Evolutionary conservation across 108 stramenopile genomes (phyloP).

Genomic region (Cyclotella kingstonii): DNA sequence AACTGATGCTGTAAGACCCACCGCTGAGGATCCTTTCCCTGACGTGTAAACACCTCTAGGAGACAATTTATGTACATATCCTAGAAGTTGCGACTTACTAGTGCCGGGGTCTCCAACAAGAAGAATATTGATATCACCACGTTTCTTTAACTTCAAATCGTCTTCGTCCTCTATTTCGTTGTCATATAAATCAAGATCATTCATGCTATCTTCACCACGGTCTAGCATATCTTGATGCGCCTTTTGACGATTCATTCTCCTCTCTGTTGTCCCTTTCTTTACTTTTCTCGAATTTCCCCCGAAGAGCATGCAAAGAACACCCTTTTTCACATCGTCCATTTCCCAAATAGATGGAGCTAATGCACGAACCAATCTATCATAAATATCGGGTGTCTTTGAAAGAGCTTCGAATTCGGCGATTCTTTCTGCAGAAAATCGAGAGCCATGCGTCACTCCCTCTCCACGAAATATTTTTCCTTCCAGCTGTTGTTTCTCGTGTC

Average conservation of each 20-base stretch:
- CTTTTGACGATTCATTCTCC: conserved; percentile 40
- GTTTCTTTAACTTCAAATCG: conserved; percentile 62
- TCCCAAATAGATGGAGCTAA: conserved; percentile 99
- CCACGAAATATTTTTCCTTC: conserved; percentile 21
- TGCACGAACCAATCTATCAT: conserved; percentile 76
- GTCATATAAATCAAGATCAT: conserved; percentile 35
- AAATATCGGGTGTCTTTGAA: conserved; percentile 73
- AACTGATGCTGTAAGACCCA: conserved; percentile 98
- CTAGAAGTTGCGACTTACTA: conserved; percentile 95
- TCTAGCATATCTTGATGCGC: conserved; percentile 29
- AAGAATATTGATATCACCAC: conserved; percentile 98
- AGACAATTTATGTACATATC: conserved; percentile 95
- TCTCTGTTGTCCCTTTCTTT: conserved; percentile 34
- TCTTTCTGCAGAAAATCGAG: conserved; percentile 54
- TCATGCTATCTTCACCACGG: conserved; percentile 21
- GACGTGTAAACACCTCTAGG: conserved; percentile 98
- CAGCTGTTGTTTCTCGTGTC: conserved; percentile 5
- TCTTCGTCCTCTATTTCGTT: conserved; percentile 45
- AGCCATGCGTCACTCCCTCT: conserved; percentile 39
- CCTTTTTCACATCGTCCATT: conserved; percentile 98
- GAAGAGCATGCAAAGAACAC: conserved; percentile 97
- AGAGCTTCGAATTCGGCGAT: conserved; percentile 72
- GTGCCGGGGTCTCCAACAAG: conserved; percentile 98
- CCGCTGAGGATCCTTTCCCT: conserved; percentile 96
- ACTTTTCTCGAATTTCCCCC: conserved; percentile 86